These are phyloP conservation scores for Blastobotrys aristatus DNA, from an alignment of 1,139 yeast genomes.

Conservation along the genomic window DNA sequence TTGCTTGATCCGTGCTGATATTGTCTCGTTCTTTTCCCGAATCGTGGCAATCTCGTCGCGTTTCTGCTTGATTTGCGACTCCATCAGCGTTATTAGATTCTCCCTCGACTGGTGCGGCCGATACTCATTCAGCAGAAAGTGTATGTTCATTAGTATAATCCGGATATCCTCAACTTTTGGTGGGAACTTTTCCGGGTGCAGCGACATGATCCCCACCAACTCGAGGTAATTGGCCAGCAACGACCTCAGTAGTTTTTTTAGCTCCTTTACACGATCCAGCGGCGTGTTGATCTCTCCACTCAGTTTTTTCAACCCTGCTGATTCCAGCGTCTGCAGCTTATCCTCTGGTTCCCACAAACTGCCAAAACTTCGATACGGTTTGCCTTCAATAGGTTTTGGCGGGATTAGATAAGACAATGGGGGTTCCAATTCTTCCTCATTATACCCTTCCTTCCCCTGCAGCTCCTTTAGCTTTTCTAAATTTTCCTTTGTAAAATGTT, in stretches of 20 bases:
- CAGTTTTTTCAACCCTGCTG: slow-evolving; percentile 64
- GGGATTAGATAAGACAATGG: slow-evolving; percentile 55
- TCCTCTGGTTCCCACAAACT: slow-evolving; percentile 75
- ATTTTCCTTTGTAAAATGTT: slow-evolving; percentile 63
- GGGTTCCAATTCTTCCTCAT: slow-evolving; percentile 10
- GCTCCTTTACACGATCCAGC: slow-evolving; percentile 51
- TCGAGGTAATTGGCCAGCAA: slow-evolving; percentile 68
- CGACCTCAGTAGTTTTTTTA: slow-evolving; percentile 65
- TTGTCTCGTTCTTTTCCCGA: slow-evolving; percentile 24
- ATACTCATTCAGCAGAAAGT: slow-evolving; percentile 76
- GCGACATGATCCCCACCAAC: slow-evolving; percentile 64
- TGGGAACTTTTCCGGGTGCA: slow-evolving; percentile 63
- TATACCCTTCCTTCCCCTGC: slow-evolving; percentile 18
- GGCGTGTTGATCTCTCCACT: slow-evolving; percentile 36
- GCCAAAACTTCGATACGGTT: slow-evolving; percentile 73
- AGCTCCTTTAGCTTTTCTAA: slow-evolving; percentile 36
- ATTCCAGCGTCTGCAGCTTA: slow-evolving; percentile 59
- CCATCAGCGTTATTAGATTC: slow-evolving; percentile 64
- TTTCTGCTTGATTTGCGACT: slow-evolving; percentile 39
- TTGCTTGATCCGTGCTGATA: slow-evolving; percentile 22
- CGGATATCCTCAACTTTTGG: slow-evolving; percentile 66
- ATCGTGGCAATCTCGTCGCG: slow-evolving; percentile 25
- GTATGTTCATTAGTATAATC: slow-evolving; percentile 72
- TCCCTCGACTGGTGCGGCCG: slow-evolving; percentile 88
- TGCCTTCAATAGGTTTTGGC: slow-evolving; percentile 54